Base-by-base conservation (phyloP, 305 asterid genomes). In the Fraxinus sp. region DNA sequence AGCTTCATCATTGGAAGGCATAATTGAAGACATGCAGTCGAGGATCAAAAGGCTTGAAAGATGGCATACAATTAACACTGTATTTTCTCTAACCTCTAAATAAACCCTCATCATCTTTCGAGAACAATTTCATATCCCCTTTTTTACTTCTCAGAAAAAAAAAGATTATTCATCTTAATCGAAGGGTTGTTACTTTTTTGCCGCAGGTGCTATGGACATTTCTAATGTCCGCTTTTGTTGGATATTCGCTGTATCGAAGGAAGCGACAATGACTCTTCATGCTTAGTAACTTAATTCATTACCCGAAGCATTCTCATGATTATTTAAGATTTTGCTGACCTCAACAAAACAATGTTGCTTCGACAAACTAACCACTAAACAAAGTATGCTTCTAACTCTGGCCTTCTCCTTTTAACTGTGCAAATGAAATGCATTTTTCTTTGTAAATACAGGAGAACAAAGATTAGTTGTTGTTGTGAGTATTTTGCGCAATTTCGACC, bases 121-220 rank as follows among this genome's bases (percentile, higher is more conserved):
- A 73, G 52, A 30, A 49, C n/a, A 33, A 4, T 44, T 73, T 18
- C 64, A 8, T 1, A 52, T 52, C 22, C 57, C 59, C 20, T 46
- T 46, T 46, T 44, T 13, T 8, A 64, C 32, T 39, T 76, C n/a
- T 28, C 8, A 22, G 20, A 0, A 20, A 32, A 32, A 32, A 32
- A 28, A 28, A 28, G 4, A 62, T 20, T 7, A 20, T 18, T 32
- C 33, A 5, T 37, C 28, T 16, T 73, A 72, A 11, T 44, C 14
- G 0, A 6, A n/a, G 28, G 9, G 39, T 4, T 4, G 30, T 4
- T 2, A 7, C 66, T n/a, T 6, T 76, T 72, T 62, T 72, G 26
- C 59, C 83, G 85, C 91, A 97, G 99, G 97, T 97, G 79, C 95
- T 97, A 37, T 97, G 97, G 98, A 97, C 99, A 75, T 94, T 94